Evolutionary conservation across 768 basidiomycete species (phyloP).

Genomic region (Paxillus involutus): DNA sequence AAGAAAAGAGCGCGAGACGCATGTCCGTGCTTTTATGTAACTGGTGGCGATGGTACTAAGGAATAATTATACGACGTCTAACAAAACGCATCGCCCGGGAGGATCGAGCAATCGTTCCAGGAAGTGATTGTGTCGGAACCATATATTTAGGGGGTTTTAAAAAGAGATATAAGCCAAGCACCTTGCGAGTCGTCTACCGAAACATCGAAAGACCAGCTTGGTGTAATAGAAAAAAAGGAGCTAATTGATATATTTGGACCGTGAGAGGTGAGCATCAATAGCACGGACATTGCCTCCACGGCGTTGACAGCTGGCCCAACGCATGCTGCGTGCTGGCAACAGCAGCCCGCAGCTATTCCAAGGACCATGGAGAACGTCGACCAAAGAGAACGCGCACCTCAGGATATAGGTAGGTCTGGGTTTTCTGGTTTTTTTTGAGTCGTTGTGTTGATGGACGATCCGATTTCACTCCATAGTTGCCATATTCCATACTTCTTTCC

Average conservation of each 20-base stretch:
- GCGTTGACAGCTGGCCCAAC: constrained; percentile 16
- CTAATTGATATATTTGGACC: constrained; percentile 24
- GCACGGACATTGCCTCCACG: constrained; percentile 17
- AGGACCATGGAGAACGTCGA: constrained; percentile 28
- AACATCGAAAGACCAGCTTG: too few species aligned
- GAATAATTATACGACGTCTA: too few species aligned
- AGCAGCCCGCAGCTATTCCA: constrained; percentile 17
- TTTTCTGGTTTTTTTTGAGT: not conserved
- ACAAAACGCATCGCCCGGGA: too few species aligned
- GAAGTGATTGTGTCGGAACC: too few species aligned
- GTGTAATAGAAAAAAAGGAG: constrained; percentile 7
- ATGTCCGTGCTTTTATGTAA: too few species aligned
- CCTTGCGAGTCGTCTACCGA: too few species aligned
- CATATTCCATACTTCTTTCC: constrained; percentile 83
- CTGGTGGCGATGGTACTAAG: too few species aligned
- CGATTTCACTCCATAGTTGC: constrained; percentile 48
- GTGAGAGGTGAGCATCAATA: constrained; percentile 17
- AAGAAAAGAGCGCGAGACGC: too few species aligned
- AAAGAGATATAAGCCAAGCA: too few species aligned
- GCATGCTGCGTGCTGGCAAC: constrained; percentile 21
- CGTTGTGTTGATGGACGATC: not conserved
- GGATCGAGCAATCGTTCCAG: too few species aligned
- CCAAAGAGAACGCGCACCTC: constrained; percentile 39
- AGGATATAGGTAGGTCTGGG: constrained; percentile 49
- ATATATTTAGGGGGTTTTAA: too few species aligned